Evolutionary conservation across 192 early-diverging fungal species (phyloP).

Genomic region (Umbelopsis sp.): DNA sequence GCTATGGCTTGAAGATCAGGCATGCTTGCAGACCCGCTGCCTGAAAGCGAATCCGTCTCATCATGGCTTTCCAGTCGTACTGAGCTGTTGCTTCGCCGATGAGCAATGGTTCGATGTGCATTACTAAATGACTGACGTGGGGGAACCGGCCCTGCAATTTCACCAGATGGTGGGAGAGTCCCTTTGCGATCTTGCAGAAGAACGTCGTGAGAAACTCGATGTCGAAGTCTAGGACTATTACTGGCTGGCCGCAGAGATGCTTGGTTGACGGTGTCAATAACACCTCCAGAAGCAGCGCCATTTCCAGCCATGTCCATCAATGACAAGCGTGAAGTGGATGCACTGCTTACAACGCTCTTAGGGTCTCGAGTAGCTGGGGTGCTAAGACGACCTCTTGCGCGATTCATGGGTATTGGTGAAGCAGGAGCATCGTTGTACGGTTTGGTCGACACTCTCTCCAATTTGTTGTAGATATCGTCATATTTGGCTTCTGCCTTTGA

Average conservation of each 20-base stretch:
- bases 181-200: slow-evolving; percentile 3
- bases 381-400: not conserved
- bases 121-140: not conserved
- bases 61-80: not conserved
- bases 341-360: no score
- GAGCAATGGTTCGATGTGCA: not conserved
- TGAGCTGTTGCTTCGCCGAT: slow-evolving; percentile 12
- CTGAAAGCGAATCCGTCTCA: not conserved
- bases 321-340: no score
- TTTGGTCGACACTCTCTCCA: slow-evolving; percentile 1
- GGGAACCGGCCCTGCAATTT: not conserved
- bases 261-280: no score
- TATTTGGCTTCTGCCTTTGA: slow-evolving; percentile 42
- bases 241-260: not conserved
- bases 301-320: no score
- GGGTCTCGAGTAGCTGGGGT: not conserved
- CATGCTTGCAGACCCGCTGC: slow-evolving; percentile 13
- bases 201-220: slow-evolving; percentile 8
- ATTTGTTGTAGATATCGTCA: slow-evolving; percentile 42
- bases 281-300: no score
- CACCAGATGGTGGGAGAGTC: not conserved
- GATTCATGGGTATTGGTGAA: not conserved
- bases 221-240: slow-evolving; percentile 4
- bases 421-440: not conserved
- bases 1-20: slow-evolving; percentile 7